phyloP scores from a whole-genome alignment of 2,329 filamentous ascomycete genomes.

The Apiospora marii region DNA sequence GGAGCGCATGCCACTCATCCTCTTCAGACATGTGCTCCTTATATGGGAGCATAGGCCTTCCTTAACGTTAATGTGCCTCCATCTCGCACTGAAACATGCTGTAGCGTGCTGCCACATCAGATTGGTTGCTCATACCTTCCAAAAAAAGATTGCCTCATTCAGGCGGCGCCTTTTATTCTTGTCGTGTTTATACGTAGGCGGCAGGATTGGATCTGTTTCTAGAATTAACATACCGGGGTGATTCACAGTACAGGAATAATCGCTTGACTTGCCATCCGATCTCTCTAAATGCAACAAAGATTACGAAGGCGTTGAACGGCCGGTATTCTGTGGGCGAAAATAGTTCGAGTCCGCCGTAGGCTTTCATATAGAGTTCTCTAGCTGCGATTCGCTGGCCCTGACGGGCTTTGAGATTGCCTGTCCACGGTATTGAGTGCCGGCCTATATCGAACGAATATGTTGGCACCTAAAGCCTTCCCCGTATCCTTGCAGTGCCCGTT shows the following conservation, averaged over 20 bases:
- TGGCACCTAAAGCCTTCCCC: constrained; percentile 10
- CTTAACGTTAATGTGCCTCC: background rate
- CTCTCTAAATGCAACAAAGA: background rate
- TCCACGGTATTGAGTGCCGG: constrained; percentile 13
- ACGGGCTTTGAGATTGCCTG: background rate
- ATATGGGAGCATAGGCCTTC: background rate
- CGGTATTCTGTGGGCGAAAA: background rate
- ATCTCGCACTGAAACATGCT: background rate
- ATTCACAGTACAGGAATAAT: background rate
- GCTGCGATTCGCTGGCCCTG: background rate
- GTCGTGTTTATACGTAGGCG: background rate
- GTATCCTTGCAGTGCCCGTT: constrained; percentile 39
- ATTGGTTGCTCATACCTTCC: background rate
- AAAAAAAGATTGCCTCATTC: background rate
- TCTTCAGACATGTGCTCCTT: background rate
- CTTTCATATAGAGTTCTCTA: constrained; percentile 7
- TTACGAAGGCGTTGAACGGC: background rate
- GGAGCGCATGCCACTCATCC: background rate
- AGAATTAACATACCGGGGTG: background rate
- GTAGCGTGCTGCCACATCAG: background rate
- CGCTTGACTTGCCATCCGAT: background rate
- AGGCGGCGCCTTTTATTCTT: background rate
- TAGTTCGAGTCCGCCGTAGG: background rate
- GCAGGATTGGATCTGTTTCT: background rate
- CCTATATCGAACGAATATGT: background rate